Base-by-base conservation (phyloP, 2,329 filamentous ascomycete genomes). In the Alternaria sp. region DNA sequence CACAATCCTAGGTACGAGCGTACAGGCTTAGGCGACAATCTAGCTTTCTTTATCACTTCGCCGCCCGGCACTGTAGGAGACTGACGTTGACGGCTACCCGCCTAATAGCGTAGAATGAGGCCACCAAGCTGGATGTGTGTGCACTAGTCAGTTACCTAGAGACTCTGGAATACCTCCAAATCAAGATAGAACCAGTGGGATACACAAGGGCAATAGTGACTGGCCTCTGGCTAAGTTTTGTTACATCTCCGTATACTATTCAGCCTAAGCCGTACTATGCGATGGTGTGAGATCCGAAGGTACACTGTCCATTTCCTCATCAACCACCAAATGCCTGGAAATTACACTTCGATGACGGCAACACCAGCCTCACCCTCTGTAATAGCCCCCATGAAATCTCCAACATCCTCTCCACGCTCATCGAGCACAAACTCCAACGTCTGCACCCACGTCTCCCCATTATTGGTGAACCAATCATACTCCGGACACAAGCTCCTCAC, bases 321-420 rank as follows among this genome's bases (percentile, higher is more conserved):
- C 5, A 36, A 36, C 6, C 14, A 16, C 32, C 32, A 36, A 36
- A 16, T 14, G 32, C 14, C 32, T 3, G 24, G 26, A 3, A 22
- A 3, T 30, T 43, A 49, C 43, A 51, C 44, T 47, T 41, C 51
- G 28, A 32, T 7, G 12, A 79, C 62, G 48, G 77, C 80, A 61
- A 97, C 76, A 81, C 97, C 64, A 87, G 91, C 67, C 87, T 92
- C 80, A 81, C 96, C 60, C 83, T 91, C 72, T 86, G 89, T 74
- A 87, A 90, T 56, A 83, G 90, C 62, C 80, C 88, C 46, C 84
- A 88, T 73, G 88, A 97, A 72, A 44, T 82, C 83, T 34, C 78
- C 78, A 7, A 83, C 72, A 64, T 86, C 81, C 46, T 83, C 81
- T 0, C 85, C 85, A 8, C 87, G 74, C 73, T 88, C 84, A 54